Base-by-base conservation (phyloP, 1,284 basidiomycete genomes). In the Ustilago curta region DNA sequence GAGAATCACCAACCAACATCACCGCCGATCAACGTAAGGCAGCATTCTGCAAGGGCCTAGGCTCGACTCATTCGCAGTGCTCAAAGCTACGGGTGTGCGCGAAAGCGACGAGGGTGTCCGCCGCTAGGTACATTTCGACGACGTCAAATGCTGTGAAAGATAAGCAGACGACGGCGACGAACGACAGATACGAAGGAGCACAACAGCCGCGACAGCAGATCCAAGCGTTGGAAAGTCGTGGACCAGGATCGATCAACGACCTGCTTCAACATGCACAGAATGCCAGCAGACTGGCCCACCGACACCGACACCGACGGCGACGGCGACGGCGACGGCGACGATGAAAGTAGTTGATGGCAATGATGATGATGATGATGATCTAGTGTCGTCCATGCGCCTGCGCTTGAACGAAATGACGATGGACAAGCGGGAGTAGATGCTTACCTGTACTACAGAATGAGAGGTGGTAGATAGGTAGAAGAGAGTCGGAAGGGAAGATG, bases 391-490 rank as follows among this genome's bases (percentile, higher is more conserved):
- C 27, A 29, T 50, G 57, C 40, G 21, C 23, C 31, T 31, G 27
- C 32, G 4, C 37, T 8, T 8, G 14, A 16, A 40, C 35, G 25
- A 23, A 16, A 40, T 35, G 25, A 23, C 21, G 29, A 35, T 7
- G 40, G 39, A 53, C 9, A 21, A 50, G 51, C 47, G 57, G 35
- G 27, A 59, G 51, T 2, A 21, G 56, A 70, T 61, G 66, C 72
- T 75, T 70, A 75, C 72, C 63, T 70, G 48, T 59, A 59, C 67
- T 69, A 70, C 66, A 42, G 42, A 49, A 42, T 27, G 69, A 71
- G 69, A 49, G 67, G 72, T 72, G 68, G 72, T 64, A 70, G 71
- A 48, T 77, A 67, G 67, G 75, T 70, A 57, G 52, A 43, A 45
- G 42, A 53, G 56, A 47, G 62, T 55, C 52, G 54, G 70, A 61